phyloP scores from a whole-genome alignment of 192 early-diverging fungal genomes.

The Dissophora globulifera region DNA sequence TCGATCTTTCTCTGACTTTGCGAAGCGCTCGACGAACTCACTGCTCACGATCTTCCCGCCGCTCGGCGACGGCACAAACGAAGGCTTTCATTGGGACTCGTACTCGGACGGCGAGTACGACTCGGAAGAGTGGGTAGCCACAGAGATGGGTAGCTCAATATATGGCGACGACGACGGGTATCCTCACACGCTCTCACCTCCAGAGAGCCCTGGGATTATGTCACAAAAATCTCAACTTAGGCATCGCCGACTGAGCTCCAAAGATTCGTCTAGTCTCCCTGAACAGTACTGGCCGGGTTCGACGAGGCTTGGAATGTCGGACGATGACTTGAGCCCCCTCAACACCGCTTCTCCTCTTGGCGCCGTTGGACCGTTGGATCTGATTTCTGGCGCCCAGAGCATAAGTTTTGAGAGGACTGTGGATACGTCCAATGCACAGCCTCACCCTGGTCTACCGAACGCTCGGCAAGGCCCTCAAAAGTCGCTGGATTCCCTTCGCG shows the following conservation, averaged over 20 bases:
- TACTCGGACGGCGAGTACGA: constrained; percentile 41
- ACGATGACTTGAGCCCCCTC: constrained; percentile 27
- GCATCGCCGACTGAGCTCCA: constrained; percentile 33
- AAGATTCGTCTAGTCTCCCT: constrained; percentile 13
- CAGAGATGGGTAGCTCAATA: constrained; percentile 19
- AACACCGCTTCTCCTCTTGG: constrained; percentile 11
- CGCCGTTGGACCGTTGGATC: background rate
- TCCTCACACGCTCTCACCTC: constrained; percentile 14
- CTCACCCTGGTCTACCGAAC: background rate
- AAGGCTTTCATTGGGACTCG: constrained; percentile 44
- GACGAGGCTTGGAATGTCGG: constrained; percentile 8
- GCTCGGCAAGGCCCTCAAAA: background rate
- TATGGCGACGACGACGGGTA: constrained; percentile 12
- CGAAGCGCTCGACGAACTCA: constrained; percentile 19
- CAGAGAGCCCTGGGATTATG: constrained; percentile 13
- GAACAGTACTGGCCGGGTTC: constrained; percentile 51
- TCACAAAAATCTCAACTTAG: background rate
- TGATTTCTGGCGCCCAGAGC: background rate
- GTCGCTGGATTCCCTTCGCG: constrained; percentile 10
- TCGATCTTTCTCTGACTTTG: constrained; percentile 33
- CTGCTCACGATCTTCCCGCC: constrained; percentile 42
- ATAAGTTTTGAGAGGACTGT: constrained; percentile 16
- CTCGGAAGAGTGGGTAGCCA: constrained; percentile 19
- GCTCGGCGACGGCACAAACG: constrained; percentile 47
- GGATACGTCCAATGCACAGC: constrained; percentile 1